Conservation (phyloP, 495 filamentous ascomycete species). For the Aspergillus nanangensis region DNA sequence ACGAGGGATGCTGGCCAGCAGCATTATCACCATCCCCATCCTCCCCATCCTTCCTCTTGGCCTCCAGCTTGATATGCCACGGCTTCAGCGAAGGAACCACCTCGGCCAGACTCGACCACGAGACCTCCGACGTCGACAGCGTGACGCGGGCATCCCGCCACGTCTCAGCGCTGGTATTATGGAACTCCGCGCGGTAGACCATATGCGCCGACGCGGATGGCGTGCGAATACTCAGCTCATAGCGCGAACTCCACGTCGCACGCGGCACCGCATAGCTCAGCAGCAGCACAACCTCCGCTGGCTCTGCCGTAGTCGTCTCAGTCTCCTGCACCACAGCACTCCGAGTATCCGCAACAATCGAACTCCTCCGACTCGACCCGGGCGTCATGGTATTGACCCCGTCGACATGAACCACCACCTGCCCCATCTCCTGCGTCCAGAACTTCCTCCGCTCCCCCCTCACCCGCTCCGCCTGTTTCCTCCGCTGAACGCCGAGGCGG, state of each 20-base stretch:
- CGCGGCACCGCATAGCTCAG: constrained; percentile 61
- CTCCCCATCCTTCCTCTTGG: neutral
- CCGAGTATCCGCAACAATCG: constrained; percentile 33
- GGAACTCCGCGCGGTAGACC: constrained; percentile 60
- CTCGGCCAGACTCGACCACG: constrained; percentile 57
- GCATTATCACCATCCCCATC: too few species aligned
- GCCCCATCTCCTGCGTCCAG: constrained; percentile 55
- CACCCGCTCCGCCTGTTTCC: constrained; percentile 27
- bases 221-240: constrained; percentile 60
- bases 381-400: constrained; percentile 41
- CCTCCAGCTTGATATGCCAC: constrained; percentile 53
- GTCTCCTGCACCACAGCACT: neutral
- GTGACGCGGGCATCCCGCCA: constrained; percentile 63
- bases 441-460: constrained; percentile 49
- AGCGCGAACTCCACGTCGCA: constrained; percentile 61
- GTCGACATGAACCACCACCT: constrained; percentile 48
- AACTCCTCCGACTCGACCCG: constrained; percentile 50
- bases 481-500: too few species aligned
- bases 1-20: constrained; percentile 6
- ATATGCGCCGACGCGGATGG: constrained; percentile 48
- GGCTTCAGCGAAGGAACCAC: constrained; percentile 51
- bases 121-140: constrained; percentile 65
- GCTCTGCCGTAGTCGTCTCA: neutral
- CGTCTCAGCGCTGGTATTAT: constrained; percentile 61
- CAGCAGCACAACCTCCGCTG: constrained; percentile 33